phyloP scores from a whole-genome alignment of 768 basidiomycete genomes.

The Multifurca ochricompacta region DNA sequence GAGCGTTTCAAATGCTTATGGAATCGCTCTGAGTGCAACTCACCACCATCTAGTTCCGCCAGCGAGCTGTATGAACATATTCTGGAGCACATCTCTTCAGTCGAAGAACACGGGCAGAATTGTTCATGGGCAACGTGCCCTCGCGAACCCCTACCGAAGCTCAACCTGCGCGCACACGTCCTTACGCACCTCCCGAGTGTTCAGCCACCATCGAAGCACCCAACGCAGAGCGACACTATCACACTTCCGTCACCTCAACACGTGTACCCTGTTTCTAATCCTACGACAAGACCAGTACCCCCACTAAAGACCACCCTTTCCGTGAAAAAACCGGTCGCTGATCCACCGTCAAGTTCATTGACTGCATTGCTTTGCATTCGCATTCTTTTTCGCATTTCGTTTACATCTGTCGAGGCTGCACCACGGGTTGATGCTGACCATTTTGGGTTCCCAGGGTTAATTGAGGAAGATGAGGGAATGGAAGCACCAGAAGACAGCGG shows the following conservation, averaged over 20 bases:
- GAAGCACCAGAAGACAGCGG: conserved; percentile 30
- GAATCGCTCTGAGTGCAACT: conserved; percentile 53
- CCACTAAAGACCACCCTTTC: conserved; percentile 58
- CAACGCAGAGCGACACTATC: conserved; percentile 66
- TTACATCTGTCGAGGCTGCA: conserved; percentile 57
- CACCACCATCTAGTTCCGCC: conserved; percentile 40
- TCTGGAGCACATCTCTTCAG: conserved; percentile 39
- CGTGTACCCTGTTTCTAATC: conserved; percentile 49
- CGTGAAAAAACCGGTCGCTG: conserved; percentile 48
- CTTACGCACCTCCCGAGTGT: conserved; percentile 67
- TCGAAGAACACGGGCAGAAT: conserved; percentile 37
- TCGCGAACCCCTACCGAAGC: conserved; percentile 38
- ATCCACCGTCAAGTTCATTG: conserved; percentile 68
- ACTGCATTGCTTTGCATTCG: conserved; percentile 79
- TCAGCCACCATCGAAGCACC: conserved; percentile 48
- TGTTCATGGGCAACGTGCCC: conserved; percentile 74
- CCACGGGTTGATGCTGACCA: conserved; percentile 75
- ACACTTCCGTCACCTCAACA: conserved; percentile 52
- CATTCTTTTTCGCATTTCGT: conserved; percentile 73
- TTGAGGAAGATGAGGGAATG: conserved; percentile 72
- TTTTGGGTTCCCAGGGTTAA: conserved; percentile 82
- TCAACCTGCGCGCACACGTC: conserved; percentile 54
- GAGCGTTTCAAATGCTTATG: conserved; percentile 74
- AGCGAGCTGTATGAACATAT: conserved; percentile 72
- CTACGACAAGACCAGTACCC: conserved; percentile 63